Evolutionary conservation across 208 protist genomes (phyloP).

Genomic region (Vickermania spadyakhi): DNA sequence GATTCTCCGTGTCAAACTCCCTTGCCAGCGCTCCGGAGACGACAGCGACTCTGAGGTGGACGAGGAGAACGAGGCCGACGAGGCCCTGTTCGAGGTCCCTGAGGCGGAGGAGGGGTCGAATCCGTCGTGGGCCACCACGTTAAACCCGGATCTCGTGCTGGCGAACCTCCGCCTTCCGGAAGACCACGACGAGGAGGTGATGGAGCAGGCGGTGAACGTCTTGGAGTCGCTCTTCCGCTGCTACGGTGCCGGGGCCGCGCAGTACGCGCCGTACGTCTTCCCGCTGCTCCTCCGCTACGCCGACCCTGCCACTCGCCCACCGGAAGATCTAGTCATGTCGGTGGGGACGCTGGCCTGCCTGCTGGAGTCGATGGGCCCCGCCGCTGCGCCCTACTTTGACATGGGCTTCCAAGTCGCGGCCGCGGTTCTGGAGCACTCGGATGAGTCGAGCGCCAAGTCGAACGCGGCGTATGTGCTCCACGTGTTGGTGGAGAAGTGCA

Average conservation of each 20-base stretch:
- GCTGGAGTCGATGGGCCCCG: conserved; percentile 33
- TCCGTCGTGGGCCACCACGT: conserved; percentile 13
- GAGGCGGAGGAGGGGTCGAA: conserved; percentile 7
- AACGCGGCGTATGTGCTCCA: conserved; percentile 63
- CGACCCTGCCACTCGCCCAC: conserved; percentile 28
- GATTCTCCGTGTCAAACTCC: conserved; percentile 39
- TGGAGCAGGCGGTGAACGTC: conserved; percentile 54
- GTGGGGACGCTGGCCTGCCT: conserved; percentile 42
- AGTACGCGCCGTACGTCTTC: conserved; percentile 30
- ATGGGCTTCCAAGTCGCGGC: conserved; percentile 31
- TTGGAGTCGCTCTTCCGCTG: conserved; percentile 63
- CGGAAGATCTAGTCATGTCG: conserved; percentile 60
- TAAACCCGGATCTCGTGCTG: conserved; percentile 17
- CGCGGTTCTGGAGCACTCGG: conserved; percentile 31
- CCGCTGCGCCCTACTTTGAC: conserved; percentile 28
- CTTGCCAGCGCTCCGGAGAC: conserved; percentile 37
- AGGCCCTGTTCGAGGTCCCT: conserved; percentile 15
- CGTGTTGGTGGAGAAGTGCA: conserved; percentile 45
- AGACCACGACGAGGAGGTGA: conserved; percentile 66
- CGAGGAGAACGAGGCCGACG: conserved; percentile 21
- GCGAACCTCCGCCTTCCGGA: conserved; percentile 21
- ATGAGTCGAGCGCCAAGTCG: conserved; percentile 52
- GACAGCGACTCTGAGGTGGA: conserved; percentile 23
- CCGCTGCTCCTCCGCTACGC: conserved; percentile 54
- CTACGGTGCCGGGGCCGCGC: conserved; percentile 47